Percentiles rank a stretch among this genome's conserved stretches.
Conservation (phyloP, 2,329 filamentous ascomycete genomes). For the Pseudopithomyces maydicus region DNA sequence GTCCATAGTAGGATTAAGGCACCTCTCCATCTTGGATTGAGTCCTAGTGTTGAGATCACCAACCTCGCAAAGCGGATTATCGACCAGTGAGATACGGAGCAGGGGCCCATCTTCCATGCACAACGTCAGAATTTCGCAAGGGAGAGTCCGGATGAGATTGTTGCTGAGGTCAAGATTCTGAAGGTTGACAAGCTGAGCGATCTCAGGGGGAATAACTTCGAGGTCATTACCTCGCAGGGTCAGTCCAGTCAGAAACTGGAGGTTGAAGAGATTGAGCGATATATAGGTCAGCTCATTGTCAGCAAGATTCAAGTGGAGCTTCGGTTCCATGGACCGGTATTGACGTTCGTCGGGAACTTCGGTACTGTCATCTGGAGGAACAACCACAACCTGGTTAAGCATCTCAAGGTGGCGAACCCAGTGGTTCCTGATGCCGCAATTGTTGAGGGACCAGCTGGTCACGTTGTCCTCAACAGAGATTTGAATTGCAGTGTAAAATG, state of each 20-base stretch:
- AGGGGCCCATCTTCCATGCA: slow-evolving; percentile 20
- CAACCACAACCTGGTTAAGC: slow-evolving; percentile 33
- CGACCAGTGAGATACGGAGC: slow-evolving; percentile 18
- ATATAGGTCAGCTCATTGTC: slow-evolving; percentile 27
- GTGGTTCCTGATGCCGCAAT: slow-evolving; percentile 19
- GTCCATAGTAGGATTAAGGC: not conserved
- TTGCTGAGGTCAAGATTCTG: slow-evolving; percentile 24
- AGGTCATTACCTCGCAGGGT: slow-evolving; percentile 31
- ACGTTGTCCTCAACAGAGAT: slow-evolving; percentile 20
- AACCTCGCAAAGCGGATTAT: slow-evolving; percentile 23
- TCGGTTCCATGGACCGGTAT: slow-evolving; percentile 37
- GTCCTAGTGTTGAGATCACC: not conserved
- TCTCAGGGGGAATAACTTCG: slow-evolving; percentile 31
- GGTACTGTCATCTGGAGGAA: slow-evolving; percentile 26
- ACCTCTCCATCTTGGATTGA: not conserved
- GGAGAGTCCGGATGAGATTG: slow-evolving; percentile 31
- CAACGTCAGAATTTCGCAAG: slow-evolving; percentile 31
- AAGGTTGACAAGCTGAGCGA: slow-evolving; percentile 26
- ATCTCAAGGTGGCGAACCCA: slow-evolving; percentile 30
- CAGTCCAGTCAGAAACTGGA: slow-evolving; percentile 33
- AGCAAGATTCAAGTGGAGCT: slow-evolving; percentile 28
- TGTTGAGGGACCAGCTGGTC: slow-evolving; percentile 21
- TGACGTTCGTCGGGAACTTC: slow-evolving; percentile 32
- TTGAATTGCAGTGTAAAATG: slow-evolving; percentile 8
- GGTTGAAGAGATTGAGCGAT: slow-evolving; percentile 28